Evolutionary conservation across 352 stramenopile species (phyloP), one percentile per base, ranked within the genome.

Genomic region (Phytophthora pluvialis): DNA sequence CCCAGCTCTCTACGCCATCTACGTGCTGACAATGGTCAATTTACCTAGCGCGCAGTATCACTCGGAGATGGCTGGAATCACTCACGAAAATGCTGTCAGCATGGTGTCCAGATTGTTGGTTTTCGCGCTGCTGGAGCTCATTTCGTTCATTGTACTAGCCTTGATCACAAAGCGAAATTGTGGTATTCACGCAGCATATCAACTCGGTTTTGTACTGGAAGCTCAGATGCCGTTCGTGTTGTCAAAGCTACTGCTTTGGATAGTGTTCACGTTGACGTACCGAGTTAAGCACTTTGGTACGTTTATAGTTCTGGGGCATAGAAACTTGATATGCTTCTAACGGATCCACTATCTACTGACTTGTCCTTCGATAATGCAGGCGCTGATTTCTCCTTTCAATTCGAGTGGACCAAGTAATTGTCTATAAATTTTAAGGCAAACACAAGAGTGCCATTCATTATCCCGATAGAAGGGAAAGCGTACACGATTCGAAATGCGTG

Each of bases 171-270:
- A 46, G 21, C 49, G 58, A 3, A 46, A 50, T n/a, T 42, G 62
- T 5, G 15, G 46, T 3, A 36, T 76, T n/a, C 50, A 45, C 1
- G n/a, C 43, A 5, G 15, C 70, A 1, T 54, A 72, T 21, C 48
- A 65, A 10, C 21, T 72, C 3, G 57, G 58, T 5, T 76, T 76
- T n/a, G 63, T 76, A 11, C 33, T 76, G 28, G 68, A 76, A 29
- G 67, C 54, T 5, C 68, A 65, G 18, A 42, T 48, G 32, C 35
- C 9, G 4, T 38, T 59, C 10, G 16, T 59, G 12, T 26, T 49
- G 18, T n/a, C 28, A 1, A 56, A 47, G 13, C 26, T 70, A 16
- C 5, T 67, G 9, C 21, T 64, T 3, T 74, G 60, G 55, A 26
- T 67, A 5, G n/a, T 65, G 0, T 46, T 61, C 31, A 42, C 46